A percentile compares a stretch with the other conserved stretches of the same genome.
Evolutionary conservation across 2,329 filamentous ascomycete species (phyloP).

Genomic region (Monilinia fructigena): DNA sequence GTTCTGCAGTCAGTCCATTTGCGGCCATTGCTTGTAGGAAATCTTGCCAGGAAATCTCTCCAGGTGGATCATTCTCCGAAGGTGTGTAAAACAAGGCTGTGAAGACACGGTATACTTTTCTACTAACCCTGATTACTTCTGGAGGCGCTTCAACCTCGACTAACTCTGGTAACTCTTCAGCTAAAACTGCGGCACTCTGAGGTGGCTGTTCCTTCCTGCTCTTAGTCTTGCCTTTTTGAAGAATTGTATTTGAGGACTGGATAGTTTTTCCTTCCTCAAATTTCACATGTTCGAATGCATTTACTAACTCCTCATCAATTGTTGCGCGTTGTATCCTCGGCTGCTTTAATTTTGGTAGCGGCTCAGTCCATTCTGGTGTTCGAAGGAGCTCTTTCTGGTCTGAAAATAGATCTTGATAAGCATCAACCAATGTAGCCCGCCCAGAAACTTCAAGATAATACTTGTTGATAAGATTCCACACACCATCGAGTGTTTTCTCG

Average conservation of each 20-base stretch:
- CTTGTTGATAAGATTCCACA: not conserved
- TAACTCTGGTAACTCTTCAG: not conserved
- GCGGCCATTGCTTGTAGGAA: conserved; percentile 6
- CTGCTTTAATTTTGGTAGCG: not conserved
- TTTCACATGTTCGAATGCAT: not conserved
- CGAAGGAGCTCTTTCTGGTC: not conserved
- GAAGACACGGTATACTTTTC: not conserved
- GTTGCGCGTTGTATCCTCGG: too few species aligned
- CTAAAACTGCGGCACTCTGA: too few species aligned
- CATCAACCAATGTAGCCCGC: not conserved
- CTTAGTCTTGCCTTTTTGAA: not conserved
- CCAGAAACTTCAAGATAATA: not conserved
- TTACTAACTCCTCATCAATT: not conserved
- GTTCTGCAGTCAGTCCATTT: not conserved
- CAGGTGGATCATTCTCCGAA: conserved; percentile 4
- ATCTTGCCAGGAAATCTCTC: not conserved
- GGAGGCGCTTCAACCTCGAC: not conserved
- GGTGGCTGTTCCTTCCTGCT: not conserved
- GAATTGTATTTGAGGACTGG: not conserved
- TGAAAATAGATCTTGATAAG: not conserved
- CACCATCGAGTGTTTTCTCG: not conserved
- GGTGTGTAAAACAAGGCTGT: not conserved
- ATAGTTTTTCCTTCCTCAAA: not conserved
- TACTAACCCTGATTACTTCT: not conserved
- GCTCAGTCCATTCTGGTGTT: conserved; percentile 1